phyloP scores from a whole-genome alignment of 345 rosid genomes.

The Salix suchowensis region DNA sequence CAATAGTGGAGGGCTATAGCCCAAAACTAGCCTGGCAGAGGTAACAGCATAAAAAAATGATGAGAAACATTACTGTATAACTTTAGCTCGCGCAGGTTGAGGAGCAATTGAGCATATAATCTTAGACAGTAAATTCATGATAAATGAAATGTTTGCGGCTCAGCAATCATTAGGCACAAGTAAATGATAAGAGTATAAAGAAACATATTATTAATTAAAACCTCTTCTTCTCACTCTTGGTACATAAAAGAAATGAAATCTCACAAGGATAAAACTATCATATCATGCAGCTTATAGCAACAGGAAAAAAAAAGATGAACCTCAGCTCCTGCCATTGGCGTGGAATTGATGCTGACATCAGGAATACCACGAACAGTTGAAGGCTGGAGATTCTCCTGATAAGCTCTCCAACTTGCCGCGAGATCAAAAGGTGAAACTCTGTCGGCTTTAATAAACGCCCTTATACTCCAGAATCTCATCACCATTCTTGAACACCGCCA shows the following conservation, averaged over 20 bases:
- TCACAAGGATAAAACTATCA: neutral
- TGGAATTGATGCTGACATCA: constrained; percentile 83
- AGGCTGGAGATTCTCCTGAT: constrained; percentile 85
- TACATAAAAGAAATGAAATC: neutral
- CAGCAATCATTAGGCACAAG: neutral
- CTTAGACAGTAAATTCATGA: neutral
- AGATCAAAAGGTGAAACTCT: constrained; percentile 97
- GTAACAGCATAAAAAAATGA: neutral
- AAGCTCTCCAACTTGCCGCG: constrained; percentile 98
- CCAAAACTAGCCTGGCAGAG: neutral
- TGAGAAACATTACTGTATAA: neutral
- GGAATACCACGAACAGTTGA: constrained; percentile 93
- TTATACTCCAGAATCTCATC: constrained; percentile 73
- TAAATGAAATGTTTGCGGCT: neutral
- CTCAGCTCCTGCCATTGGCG: constrained; percentile 49
- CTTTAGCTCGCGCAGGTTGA: neutral
- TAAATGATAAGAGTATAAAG: neutral
- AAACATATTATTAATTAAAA: neutral
- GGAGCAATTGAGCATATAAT: neutral
- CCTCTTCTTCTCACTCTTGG: neutral
- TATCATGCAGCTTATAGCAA: too few species aligned
- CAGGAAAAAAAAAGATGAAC: constrained; percentile 24
- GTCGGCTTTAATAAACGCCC: constrained; percentile 76
- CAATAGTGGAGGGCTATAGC: neutral
- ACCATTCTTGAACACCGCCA: constrained; percentile 60